Base-by-base conservation (phyloP, 2,329 filamentous ascomycete genomes). In the Colletotrichum higginsianum region DNA sequence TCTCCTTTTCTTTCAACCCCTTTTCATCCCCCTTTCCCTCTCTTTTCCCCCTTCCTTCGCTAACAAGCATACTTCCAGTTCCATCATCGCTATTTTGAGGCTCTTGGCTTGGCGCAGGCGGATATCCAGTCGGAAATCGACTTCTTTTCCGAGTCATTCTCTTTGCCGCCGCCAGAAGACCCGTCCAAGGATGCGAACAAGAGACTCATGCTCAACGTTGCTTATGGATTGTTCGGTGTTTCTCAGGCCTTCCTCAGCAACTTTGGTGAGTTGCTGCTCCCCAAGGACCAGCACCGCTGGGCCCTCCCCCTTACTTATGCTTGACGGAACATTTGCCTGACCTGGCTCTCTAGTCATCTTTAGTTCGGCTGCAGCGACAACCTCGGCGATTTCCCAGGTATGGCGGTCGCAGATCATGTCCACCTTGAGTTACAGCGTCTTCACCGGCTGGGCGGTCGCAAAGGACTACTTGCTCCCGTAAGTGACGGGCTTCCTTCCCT, bases 381-480 rank as follows among this genome's bases (percentile, higher is more conserved):
- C 50, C 21, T 16, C 12, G 9, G 7, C 12, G 35, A 15, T 61
- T 30, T 66, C 63, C 12, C 63, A 66, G 16, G 55, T 60, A 4
- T 61, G 44, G 64, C 56, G 56, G 5, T 53, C 64, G 16, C 65
- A 67, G 0, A 8, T 67, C 9, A 67, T 58, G 5, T 47, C 65
- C 5, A 62, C 57, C 0, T 23, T 4, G 9, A 63, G 65, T 67
- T 67, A 67, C 40, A 47, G 23, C 21, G 55, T 67, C 57, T 62
- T 67, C 11, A 67, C 65, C 13, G 38, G 47, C 35, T 63, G 65
- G 65, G 65, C 65, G 3, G 40, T 67, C n/a, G 65, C 57, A 30
- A 67, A 67, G 65, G 65, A 67, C 15, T 67, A 46, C n/a, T 16
- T 67, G 21, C 57, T 67, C 3, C 65, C 65, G 65, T 67, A 57